These are phyloP conservation scores for Colletotrichum caudatum DNA, from an alignment of 2,329 filamentous ascomycete genomes.

Conservation along the genomic window DNA sequence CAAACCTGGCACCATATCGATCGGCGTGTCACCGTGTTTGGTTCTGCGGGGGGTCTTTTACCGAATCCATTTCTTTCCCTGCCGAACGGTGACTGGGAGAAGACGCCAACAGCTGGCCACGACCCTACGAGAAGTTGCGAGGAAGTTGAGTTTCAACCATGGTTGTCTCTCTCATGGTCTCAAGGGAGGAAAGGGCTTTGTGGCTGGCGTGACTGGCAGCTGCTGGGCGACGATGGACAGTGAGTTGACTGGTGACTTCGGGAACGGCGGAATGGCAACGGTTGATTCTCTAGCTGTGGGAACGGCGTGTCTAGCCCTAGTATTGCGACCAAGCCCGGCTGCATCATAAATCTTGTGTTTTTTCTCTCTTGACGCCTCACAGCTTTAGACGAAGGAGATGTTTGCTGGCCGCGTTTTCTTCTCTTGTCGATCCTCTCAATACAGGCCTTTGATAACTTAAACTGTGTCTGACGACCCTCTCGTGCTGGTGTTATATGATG, in stretches of 20 bases:
- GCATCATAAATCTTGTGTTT: conserved; percentile 61
- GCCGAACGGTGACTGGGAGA: conserved; percentile 32
- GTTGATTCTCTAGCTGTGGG: conserved; percentile 42
- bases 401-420: conserved; percentile 40
- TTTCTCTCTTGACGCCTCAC: conserved; percentile 55
- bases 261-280: conserved; percentile 45
- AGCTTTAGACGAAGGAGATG: conserved; percentile 54
- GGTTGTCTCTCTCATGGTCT: conserved; percentile 25
- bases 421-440: conserved; percentile 42
- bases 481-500: not conserved
- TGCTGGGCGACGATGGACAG: conserved; percentile 49
- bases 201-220: conserved; percentile 41
- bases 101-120: conserved; percentile 32
- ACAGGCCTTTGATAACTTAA: conserved; percentile 39
- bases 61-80: conserved; percentile 31
- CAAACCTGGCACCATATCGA: conserved; percentile 40
- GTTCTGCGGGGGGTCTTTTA: conserved; percentile 39
- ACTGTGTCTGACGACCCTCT: not conserved
- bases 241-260: conserved; percentile 40
- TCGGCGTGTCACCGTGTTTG: conserved; percentile 41
- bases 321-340: conserved; percentile 55
- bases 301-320: conserved; percentile 47
- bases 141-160: conserved; percentile 13
- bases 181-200: conserved; percentile 13
- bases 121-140: conserved; percentile 34